These are phyloP conservation scores for Diaporthe sp. DNA, from an alignment of 2,329 filamentous ascomycete genomes.

Conservation along the genomic window DNA sequence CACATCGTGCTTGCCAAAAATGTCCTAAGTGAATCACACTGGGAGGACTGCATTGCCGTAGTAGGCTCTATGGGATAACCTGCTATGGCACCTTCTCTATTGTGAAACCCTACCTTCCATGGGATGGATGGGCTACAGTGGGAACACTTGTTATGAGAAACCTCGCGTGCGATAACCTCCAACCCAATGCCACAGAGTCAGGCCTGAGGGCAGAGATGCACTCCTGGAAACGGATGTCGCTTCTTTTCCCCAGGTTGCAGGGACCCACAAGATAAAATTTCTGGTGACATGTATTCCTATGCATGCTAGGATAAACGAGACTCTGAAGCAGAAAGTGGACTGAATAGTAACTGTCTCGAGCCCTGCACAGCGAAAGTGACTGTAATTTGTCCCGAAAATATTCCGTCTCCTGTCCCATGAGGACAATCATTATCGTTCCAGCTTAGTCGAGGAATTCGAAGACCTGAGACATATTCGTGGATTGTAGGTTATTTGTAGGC, in stretches of 20 bases:
- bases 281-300: neutral
- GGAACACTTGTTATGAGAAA: neutral
- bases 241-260: neutral
- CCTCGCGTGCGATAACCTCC: too few species aligned
- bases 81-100: neutral
- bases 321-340: neutral
- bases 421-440: neutral
- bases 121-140: too few species aligned
- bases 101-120: too few species aligned
- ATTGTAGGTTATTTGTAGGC: neutral
- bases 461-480: neutral
- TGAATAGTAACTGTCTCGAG: neutral
- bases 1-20: slow-evolving; percentile 73
- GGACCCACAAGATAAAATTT: neutral
- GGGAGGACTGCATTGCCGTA: slow-evolving; percentile 83
- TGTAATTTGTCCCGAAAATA: neutral
- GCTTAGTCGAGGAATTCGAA: neutral
- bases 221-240: slow-evolving; percentile 47
- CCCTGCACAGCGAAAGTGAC: neutral
- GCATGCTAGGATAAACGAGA: neutral
- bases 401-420: neutral
- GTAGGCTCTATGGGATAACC: slow-evolving; percentile 61
- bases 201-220: neutral
- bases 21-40: slow-evolving; percentile 51
- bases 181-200: neutral